Percentiles rank a stretch among this genome's conserved stretches.
Evolutionary conservation across 306 rosid species (phyloP).

Genomic region (Gastrolobium villosum): DNA sequence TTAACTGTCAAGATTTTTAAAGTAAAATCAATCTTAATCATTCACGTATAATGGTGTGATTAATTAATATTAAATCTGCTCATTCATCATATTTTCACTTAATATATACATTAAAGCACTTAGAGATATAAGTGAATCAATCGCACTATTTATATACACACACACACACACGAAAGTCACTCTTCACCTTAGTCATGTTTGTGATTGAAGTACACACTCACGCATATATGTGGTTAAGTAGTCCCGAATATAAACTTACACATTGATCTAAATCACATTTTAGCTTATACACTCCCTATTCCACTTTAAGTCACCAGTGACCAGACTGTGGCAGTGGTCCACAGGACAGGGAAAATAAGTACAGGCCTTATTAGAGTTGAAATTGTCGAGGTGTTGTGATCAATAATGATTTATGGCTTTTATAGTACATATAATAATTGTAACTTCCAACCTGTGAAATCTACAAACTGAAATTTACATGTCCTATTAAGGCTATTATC

Average conservation of each 20-base stretch:
- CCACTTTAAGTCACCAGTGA: conserved; percentile 41
- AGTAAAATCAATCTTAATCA: too few species aligned
- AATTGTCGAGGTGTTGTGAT: conserved; percentile 40
- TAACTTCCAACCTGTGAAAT: conserved; percentile 37
- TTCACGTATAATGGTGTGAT: too few species aligned
- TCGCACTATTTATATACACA: too few species aligned
- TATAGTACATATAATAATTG: conserved; percentile 22
- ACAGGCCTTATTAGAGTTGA: conserved; percentile 39
- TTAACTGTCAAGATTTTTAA: too few species aligned
- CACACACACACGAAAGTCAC: conserved; percentile 28
- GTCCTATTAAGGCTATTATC: conserved; percentile 45
- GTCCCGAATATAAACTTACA: conserved; percentile 31
- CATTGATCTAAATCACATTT: conserved; percentile 31
- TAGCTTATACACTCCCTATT: conserved; percentile 36
- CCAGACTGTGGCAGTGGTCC: conserved; percentile 26
- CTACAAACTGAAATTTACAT: conserved; percentile 42
- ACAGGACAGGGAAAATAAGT: conserved; percentile 12
- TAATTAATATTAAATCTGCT: too few species aligned
- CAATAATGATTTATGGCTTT: conserved; percentile 48
- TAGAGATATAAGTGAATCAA: too few species aligned
- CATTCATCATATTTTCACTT: too few species aligned
- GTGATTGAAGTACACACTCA: background rate
- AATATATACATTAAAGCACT: too few species aligned
- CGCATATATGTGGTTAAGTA: background rate
- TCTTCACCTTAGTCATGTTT: conserved; percentile 41